These are phyloP conservation scores for Sporothrix schenckii DNA, from an alignment of 2,329 filamentous ascomycete genomes.

Conservation along the genomic window DNA sequence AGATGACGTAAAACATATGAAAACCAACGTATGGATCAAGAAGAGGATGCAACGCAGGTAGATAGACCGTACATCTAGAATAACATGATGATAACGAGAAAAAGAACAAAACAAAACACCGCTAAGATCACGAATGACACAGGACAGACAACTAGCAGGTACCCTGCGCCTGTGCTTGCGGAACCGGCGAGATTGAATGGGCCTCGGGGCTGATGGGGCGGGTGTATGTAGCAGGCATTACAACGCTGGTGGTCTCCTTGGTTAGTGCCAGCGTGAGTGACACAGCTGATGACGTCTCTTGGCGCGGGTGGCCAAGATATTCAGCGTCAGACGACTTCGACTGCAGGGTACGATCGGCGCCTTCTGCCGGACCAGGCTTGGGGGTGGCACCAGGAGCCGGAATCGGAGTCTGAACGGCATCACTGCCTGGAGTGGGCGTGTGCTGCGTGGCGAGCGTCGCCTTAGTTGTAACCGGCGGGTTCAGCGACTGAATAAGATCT, in stretches of 20 bases:
- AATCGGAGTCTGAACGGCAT: background rate
- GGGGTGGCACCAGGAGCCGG: background rate
- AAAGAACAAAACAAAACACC: background rate
- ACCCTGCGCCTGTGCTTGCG: background rate
- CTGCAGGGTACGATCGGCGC: background rate
- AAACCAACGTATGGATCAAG: background rate
- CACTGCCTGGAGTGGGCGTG: background rate
- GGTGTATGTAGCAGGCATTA: background rate
- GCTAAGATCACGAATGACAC: background rate
- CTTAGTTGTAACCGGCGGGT: background rate
- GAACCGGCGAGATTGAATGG: background rate
- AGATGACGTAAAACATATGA: background rate
- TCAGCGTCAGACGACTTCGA: background rate
- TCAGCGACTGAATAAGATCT: background rate
- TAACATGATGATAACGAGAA: background rate
- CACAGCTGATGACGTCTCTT: background rate
- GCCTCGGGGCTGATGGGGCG: background rate
- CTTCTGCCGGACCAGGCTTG: background rate
- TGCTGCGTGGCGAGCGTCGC: background rate
- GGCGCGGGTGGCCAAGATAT: background rate
- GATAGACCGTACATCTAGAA: background rate
- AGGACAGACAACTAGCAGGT: background rate
- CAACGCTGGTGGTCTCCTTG: background rate
- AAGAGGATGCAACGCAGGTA: no score
- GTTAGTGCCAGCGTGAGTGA: background rate